Percentiles rank a stretch among this genome's conserved stretches.
phyloP scores from a whole-genome alignment of 2,329 filamentous ascomycete species.

The Rhexocercosporidium sp. region DNA sequence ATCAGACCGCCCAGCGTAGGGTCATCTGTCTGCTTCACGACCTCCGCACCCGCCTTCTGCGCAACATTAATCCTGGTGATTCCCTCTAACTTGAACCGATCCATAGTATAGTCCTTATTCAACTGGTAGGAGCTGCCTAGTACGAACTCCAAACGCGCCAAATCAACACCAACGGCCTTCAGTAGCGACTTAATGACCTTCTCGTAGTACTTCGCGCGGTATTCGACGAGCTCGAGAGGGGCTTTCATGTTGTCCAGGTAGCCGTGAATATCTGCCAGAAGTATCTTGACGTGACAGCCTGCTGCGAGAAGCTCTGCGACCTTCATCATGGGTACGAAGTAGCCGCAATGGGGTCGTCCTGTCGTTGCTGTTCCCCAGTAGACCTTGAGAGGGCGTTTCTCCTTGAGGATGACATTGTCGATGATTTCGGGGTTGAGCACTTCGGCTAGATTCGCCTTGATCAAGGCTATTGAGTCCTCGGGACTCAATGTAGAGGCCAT shows the following conservation, averaged over 20 bases:
- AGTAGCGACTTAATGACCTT: constrained; percentile 78
- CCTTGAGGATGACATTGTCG: constrained; percentile 69
- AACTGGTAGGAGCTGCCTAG: constrained; percentile 85
- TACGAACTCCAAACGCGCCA: constrained; percentile 81
- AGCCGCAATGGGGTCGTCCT: constrained; percentile 86
- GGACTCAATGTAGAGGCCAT: constrained; percentile 43
- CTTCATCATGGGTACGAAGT: constrained; percentile 83
- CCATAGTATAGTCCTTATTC: constrained; percentile 78
- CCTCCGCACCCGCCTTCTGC: constrained; percentile 88
- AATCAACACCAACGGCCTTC: constrained; percentile 71
- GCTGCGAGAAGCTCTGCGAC: constrained; percentile 86
- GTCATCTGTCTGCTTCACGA: constrained; percentile 90
- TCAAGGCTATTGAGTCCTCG: constrained; percentile 73
- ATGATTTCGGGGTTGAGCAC: constrained; percentile 85
- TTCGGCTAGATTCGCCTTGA: constrained; percentile 81
- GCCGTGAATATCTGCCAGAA: constrained; percentile 76
- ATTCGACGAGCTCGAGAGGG: constrained; percentile 83
- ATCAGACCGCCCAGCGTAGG: constrained; percentile 75
- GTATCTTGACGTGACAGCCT: constrained; percentile 80
- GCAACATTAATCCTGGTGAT: constrained; percentile 52
- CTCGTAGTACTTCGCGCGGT: constrained; percentile 84
- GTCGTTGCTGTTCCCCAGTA: constrained; percentile 76
- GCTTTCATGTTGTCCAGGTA: constrained; percentile 87
- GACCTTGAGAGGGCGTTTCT: constrained; percentile 74
- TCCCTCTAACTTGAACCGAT: constrained; percentile 74